A percentile compares a stretch with the other conserved stretches of the same genome.
Conservation (phyloP, 1,284 basidiomycete genomes). For the Schizophyllum amplum region DNA sequence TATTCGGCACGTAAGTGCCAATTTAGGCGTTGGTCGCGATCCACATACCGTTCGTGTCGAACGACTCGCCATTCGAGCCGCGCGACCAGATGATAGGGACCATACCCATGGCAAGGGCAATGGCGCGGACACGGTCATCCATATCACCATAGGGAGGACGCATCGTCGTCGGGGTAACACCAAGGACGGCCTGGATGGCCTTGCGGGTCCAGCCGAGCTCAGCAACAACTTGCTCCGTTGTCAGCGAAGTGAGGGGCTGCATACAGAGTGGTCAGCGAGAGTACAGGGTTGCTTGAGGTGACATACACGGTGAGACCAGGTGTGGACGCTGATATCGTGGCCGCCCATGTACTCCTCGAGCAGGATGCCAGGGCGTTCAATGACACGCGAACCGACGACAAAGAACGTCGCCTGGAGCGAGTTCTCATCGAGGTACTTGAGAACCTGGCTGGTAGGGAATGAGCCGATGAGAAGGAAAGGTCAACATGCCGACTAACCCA, state of each 20-base stretch:
- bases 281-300: not conserved
- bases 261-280: slow-evolving; percentile 1
- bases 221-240: slow-evolving; percentile 85
- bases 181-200: slow-evolving; percentile 68
- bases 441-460: slow-evolving; percentile 38
- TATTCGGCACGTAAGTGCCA: slow-evolving; percentile 6
- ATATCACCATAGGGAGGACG: slow-evolving; percentile 57
- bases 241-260: slow-evolving; percentile 72
- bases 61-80: slow-evolving; percentile 46
- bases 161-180: slow-evolving; percentile 73
- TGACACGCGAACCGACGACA: slow-evolving; percentile 84
- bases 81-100: slow-evolving; percentile 77
- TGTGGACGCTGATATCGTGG: slow-evolving; percentile 75
- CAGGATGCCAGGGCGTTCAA: slow-evolving; percentile 73
- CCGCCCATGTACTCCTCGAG: slow-evolving; percentile 81
- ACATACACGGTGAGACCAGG: slow-evolving; percentile 65
- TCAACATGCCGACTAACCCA: slow-evolving; percentile 25
- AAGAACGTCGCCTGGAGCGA: slow-evolving; percentile 83
- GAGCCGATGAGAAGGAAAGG: slow-evolving; percentile 15
- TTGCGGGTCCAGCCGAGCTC: slow-evolving; percentile 91
- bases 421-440: slow-evolving; percentile 62
- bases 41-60: slow-evolving; percentile 70
- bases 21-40: slow-evolving; percentile 1
- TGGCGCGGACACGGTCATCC: slow-evolving; percentile 86
- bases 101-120: slow-evolving; percentile 76